Conservation (phyloP, 352 stramenopile species). For the Pythium myriotylum region DNA sequence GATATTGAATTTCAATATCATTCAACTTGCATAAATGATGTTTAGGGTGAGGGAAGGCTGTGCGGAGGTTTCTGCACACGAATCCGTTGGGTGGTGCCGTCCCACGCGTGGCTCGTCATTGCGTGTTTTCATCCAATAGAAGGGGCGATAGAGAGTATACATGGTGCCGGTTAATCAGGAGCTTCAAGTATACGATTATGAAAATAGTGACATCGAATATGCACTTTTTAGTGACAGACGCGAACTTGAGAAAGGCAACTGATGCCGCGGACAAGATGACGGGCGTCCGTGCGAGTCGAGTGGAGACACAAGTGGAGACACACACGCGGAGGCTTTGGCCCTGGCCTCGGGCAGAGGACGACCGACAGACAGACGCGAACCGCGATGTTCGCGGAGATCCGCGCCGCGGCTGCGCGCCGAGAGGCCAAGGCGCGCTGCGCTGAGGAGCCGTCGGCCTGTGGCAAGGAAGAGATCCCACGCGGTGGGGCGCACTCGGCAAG, state of each 20-base stretch:
- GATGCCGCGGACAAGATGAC: too few species aligned
- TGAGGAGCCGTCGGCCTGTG: neutral
- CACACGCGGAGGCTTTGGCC: too few species aligned
- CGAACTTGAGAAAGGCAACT: neutral
- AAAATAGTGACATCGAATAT: neutral
- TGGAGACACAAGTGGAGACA: too few species aligned
- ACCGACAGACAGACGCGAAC: neutral
- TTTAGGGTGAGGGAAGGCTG: too few species aligned
- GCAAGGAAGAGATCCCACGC: neutral
- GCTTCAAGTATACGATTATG: constrained; percentile 9
- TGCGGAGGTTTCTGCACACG: too few species aligned
- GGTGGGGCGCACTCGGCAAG: too few species aligned
- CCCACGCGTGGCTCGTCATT: neutral
- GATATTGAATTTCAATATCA: too few species aligned
- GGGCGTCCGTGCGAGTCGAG: too few species aligned
- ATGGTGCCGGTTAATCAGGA: neutral
- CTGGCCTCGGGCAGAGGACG: neutral
- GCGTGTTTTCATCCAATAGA: constrained; percentile 5
- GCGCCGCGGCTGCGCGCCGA: neutral
- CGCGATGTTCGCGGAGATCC: constrained; percentile 1
- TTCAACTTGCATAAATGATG: too few species aligned
- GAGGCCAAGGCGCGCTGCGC: neutral
- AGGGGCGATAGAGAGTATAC: neutral
- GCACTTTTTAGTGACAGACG: too few species aligned
- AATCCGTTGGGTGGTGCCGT: neutral